Base-by-base conservation (phyloP, 176 grass and related monocot genomes). In the Sorghum bicolor region DNA sequence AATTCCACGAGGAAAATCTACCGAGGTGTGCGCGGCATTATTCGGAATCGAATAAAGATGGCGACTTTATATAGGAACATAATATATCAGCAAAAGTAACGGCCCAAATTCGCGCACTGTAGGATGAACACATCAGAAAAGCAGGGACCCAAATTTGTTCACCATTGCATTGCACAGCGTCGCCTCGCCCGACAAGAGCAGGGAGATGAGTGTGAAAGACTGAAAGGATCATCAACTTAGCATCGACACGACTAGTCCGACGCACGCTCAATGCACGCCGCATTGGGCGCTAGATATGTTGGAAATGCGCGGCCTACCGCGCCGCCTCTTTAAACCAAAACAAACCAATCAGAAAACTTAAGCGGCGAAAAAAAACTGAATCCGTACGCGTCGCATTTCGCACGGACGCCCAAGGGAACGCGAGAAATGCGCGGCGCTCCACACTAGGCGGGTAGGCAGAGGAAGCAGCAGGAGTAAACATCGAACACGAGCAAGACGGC, bases 1-100 rank as follows among this genome's bases (percentile, higher is more conserved):
- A 79, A 75, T 63, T 74, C 72, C 48, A 48, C 57, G 24, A 61
- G 57, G 57, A 61, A 61, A 61, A 26, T 61, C 57, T 61, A 61
- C 22, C 55, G 55, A 60, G 66, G 82, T 73, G 78, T 77, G 78
- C 34, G 22, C 57, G 16, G 73, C 88, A 82, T 82, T 86, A 66
- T 72, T 65, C 55, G 79, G 66, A 85, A 88, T 75, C 60, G 74
- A 87, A 87, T 90, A 83, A 87, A 90, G 84, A 90, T 22, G 9
- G 24, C 28, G 60, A 47, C 67, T 83, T 83, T 79, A 68, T 24
- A 29, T 30, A 64, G 12, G 55, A 83, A 80, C 24, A 80, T 45
- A 74, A 87, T 12, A 83, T 78, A 83, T 72, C 11, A 73, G 84
- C 78, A 79, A 79, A 89, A 79, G 79, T 74, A 78, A 86, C 67